phyloP scores from a whole-genome alignment of 306 rosid species.

The Astragalus glycyphyllos region DNA sequence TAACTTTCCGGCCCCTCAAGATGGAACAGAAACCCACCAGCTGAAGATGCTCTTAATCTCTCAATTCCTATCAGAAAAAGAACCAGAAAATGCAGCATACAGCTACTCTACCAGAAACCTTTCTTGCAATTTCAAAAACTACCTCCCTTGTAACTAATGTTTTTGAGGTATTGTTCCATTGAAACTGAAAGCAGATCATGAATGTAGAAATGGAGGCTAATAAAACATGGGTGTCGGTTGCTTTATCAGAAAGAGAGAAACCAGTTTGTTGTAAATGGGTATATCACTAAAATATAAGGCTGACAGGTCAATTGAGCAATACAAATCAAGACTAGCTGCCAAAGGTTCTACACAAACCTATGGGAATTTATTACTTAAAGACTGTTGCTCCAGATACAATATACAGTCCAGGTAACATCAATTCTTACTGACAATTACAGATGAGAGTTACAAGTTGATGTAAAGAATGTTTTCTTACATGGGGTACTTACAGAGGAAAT shows the following conservation, averaged over 20 bases:
- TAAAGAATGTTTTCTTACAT: neutral
- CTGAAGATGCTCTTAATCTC: too few relatives aligned
- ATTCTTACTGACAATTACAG: neutral
- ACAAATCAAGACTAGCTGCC: neutral
- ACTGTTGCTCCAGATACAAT: neutral
- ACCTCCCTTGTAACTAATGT: too few relatives aligned
- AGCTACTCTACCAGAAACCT: neutral
- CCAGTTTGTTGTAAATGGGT: neutral
- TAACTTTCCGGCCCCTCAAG: neutral
- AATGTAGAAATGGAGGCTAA: too few relatives aligned
- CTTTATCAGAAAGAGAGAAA: neutral
- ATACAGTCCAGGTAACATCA: neutral
- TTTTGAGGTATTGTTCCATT: too few relatives aligned
- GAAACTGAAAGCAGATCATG: too few relatives aligned
- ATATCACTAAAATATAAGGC: neutral
- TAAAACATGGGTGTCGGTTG: neutral
- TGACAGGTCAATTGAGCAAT: neutral
- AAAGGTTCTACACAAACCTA: neutral
- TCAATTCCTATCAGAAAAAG: neutral
- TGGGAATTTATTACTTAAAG: neutral
- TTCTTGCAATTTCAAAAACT: too few relatives aligned
- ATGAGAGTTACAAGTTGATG: neutral
- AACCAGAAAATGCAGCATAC: neutral
- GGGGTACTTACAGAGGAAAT: neutral
- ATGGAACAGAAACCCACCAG: neutral